phyloP scores from a whole-genome alignment of 805 yeast genomes.

The Kurtzmaniella fragi region DNA sequence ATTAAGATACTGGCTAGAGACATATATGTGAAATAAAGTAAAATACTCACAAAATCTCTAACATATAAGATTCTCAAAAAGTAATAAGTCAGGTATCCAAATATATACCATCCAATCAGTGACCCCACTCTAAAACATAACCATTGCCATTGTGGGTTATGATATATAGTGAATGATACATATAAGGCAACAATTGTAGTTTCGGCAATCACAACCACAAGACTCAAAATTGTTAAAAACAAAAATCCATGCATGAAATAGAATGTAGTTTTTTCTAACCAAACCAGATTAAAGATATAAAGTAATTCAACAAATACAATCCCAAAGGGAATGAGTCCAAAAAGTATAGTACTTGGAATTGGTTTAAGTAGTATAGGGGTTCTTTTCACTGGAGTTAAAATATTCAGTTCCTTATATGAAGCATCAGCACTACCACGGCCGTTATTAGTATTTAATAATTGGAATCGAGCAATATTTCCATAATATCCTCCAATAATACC shows the following conservation, averaged over 20 bases:
- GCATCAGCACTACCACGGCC: not conserved
- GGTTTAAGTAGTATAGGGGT: slow-evolving; percentile 19
- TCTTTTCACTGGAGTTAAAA: not conserved
- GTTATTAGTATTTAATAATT: not conserved
- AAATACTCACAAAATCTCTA: slow-evolving; percentile 59
- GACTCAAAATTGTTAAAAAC: slow-evolving; percentile 52
- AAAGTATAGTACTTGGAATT: slow-evolving; percentile 32
- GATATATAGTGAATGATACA: slow-evolving; percentile 48
- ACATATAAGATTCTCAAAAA: slow-evolving; percentile 52
- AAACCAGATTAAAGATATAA: slow-evolving; percentile 67
- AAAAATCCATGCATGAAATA: slow-evolving; percentile 80
- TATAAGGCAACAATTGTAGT: slow-evolving; percentile 68
- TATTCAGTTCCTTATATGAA: slow-evolving; percentile 1
- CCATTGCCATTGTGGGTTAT: slow-evolving; percentile 79
- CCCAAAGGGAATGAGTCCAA: slow-evolving; percentile 75
- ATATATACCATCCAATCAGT: slow-evolving; percentile 69
- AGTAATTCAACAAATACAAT: slow-evolving; percentile 75
- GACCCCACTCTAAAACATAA: slow-evolving; percentile 63
- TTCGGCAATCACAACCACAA: slow-evolving; percentile 62
- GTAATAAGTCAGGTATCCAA: slow-evolving; percentile 64
- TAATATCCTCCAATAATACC: slow-evolving; percentile 66
- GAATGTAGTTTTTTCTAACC: slow-evolving; percentile 76
- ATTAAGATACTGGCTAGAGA: slow-evolving; percentile 56
- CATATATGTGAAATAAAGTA: slow-evolving; percentile 71
- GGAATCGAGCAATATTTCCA: slow-evolving; percentile 34